A percentile compares a stretch with the other conserved stretches of the same genome.
Conservation (phyloP, 768 basidiomycete species). For the Filobasidium wieringae region DNA sequence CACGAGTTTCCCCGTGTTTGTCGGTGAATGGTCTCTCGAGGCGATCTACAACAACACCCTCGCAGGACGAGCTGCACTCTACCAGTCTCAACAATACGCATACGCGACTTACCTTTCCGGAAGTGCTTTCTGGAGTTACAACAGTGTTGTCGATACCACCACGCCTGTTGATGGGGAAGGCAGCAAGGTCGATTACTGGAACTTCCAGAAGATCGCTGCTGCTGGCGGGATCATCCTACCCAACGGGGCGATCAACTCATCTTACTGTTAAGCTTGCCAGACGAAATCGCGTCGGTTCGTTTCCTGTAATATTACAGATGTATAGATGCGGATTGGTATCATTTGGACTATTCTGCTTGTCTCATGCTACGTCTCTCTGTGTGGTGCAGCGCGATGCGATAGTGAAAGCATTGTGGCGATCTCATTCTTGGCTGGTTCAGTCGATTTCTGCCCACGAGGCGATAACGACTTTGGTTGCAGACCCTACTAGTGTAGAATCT, state of each 20-base stretch:
- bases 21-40: slow-evolving; percentile 1
- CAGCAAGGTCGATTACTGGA: slow-evolving; percentile 1
- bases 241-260: not conserved
- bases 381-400: too few species aligned
- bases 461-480: too few species aligned
- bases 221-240: not conserved
- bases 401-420: too few species aligned
- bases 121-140: slow-evolving; percentile 6
- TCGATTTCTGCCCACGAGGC: too few species aligned
- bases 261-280: too few species aligned
- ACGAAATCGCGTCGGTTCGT: too few species aligned
- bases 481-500: too few species aligned
- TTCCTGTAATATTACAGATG: too few species aligned
- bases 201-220: not conserved
- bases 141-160: not conserved
- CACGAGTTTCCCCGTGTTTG: slow-evolving; percentile 3
- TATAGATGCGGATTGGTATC: too few species aligned
- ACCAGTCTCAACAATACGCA: slow-evolving; percentile 1
- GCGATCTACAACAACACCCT: slow-evolving; percentile 3
- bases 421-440: too few species aligned
- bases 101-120: not conserved
- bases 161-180: not conserved
- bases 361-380: too few species aligned
- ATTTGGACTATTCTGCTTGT: too few species aligned
- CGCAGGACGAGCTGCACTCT: not conserved